A percentile compares a stretch with the other conserved stretches of the same genome.
Evolutionary conservation across 2,329 filamentous ascomycete genomes (phyloP).

Genomic region (Dothideomycetes sp.): DNA sequence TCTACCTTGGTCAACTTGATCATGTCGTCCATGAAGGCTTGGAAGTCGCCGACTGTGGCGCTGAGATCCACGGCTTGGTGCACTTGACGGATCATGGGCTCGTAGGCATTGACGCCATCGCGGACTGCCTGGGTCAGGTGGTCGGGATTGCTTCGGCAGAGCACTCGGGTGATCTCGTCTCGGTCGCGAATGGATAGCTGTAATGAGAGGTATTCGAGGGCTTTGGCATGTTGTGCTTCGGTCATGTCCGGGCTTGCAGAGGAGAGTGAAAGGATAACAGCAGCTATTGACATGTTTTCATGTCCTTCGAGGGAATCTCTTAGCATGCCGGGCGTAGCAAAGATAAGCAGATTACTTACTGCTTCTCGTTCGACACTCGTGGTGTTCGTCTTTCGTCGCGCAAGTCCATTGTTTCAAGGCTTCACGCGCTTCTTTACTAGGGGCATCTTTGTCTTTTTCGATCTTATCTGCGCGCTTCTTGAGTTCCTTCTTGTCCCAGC

Average conservation of each 20-base stretch:
- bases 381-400: slow-evolving; percentile 44
- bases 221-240: slow-evolving; percentile 50
- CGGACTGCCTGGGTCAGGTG: slow-evolving; percentile 58
- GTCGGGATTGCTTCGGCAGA: slow-evolving; percentile 61
- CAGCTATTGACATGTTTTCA: slow-evolving; percentile 52
- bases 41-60: slow-evolving; percentile 54
- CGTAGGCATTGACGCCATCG: slow-evolving; percentile 56
- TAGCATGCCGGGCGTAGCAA: background rate
- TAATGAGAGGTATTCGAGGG: slow-evolving; percentile 59
- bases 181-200: slow-evolving; percentile 63
- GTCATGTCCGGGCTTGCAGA: slow-evolving; percentile 38
- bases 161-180: slow-evolving; percentile 53
- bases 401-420: slow-evolving; percentile 48
- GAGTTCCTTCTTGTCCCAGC: slow-evolving; percentile 63
- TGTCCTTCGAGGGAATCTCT: slow-evolving; percentile 10
- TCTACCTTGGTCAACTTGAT: slow-evolving; percentile 42
- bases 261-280: slow-evolving; percentile 50
- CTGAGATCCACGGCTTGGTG: slow-evolving; percentile 63
- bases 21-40: slow-evolving; percentile 61
- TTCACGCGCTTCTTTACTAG: slow-evolving; percentile 49
- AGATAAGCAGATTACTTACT: slow-evolving; percentile 20
- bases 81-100: slow-evolving; percentile 61
- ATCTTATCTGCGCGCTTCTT: slow-evolving; percentile 54
- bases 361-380: slow-evolving; percentile 48
- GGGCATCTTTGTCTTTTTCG: slow-evolving; percentile 49